phyloP scores from a whole-genome alignment of 2,329 filamentous ascomycete species.

The Aspergillus sp. region DNA sequence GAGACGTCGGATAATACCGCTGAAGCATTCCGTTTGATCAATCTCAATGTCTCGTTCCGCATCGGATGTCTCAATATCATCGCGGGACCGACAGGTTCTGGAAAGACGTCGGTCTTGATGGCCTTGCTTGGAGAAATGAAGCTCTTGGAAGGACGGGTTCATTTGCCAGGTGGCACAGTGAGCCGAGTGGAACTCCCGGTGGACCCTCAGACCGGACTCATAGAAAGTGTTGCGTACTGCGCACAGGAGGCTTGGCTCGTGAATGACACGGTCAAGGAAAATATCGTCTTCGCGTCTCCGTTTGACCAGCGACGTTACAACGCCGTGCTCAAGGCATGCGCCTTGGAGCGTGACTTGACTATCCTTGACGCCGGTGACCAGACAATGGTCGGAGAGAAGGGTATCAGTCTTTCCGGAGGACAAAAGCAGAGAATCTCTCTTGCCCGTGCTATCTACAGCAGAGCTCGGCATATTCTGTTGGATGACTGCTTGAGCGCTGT shows the following conservation, averaged over 20 bases:
- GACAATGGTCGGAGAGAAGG: constrained; percentile 94
- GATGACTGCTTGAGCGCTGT: constrained; percentile 97
- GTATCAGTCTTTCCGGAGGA: constrained; percentile 91
- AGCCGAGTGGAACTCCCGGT: constrained; percentile 75
- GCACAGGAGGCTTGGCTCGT: constrained; percentile 96
- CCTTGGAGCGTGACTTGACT: constrained; percentile 83
- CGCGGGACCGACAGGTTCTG: constrained; percentile 87
- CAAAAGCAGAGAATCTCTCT: constrained; percentile 97
- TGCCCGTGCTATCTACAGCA: constrained; percentile 95
- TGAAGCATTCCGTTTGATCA: constrained; percentile 77
- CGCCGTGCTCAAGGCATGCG: constrained; percentile 86
- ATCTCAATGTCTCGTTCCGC: constrained; percentile 78
- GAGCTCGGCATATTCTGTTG: constrained; percentile 83
- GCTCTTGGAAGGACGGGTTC: constrained; percentile 73
- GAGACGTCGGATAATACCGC: constrained; percentile 63
- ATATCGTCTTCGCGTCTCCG: constrained; percentile 85
- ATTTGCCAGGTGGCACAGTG: constrained; percentile 79
- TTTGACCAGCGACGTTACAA: constrained; percentile 81
- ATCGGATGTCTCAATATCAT: constrained; percentile 89
- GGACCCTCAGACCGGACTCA: constrained; percentile 80
- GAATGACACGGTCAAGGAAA: constrained; percentile 92
- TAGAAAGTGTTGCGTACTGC: constrained; percentile 92
- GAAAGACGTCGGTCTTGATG: constrained; percentile 96
- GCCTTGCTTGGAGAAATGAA: constrained; percentile 96
- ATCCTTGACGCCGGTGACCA: constrained; percentile 91